Evolutionary conservation across 2,329 filamentous ascomycete genomes (phyloP).

Genomic region (Ophiocordyceps sinensis): DNA sequence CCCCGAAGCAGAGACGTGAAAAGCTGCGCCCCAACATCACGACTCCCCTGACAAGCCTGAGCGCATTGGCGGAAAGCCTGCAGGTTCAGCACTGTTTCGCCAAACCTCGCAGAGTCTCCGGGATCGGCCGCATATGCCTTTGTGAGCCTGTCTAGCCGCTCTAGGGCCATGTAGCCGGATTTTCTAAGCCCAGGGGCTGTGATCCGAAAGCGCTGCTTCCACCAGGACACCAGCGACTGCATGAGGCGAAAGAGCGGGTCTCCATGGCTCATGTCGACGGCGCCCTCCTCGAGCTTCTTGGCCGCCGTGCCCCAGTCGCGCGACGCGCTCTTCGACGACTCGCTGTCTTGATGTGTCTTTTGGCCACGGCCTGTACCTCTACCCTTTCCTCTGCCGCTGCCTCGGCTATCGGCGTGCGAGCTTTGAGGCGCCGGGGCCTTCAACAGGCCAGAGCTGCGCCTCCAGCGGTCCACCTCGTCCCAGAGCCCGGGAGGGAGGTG

Average conservation of each 20-base stretch:
- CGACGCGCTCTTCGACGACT: conserved; percentile 1
- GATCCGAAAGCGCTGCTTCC: conserved; percentile 71
- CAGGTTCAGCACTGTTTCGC: conserved; percentile 57
- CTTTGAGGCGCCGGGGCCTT: conserved; percentile 18
- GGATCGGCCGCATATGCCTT: conserved; percentile 52
- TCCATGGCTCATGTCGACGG: conserved; percentile 64
- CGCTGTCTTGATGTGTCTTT: conserved; percentile 18
- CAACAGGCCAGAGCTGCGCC: conserved; percentile 49
- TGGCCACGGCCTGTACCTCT: conserved; percentile 6
- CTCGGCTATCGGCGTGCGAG: conserved; percentile 10
- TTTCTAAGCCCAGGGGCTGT: conserved; percentile 75
- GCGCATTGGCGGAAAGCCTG: conserved; percentile 57
- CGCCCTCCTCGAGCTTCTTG: conserved; percentile 52
- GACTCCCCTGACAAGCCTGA: conserved; percentile 58
- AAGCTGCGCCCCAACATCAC: conserved; percentile 77
- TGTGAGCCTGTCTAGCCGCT: conserved; percentile 58
- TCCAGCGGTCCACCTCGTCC: conserved; percentile 62
- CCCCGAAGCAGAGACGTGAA: conserved; percentile 77
- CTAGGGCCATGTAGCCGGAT: conserved; percentile 71
- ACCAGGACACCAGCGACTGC: conserved; percentile 66
- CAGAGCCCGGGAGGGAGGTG: conserved; percentile 54
- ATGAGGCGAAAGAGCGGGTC: conserved; percentile 70
- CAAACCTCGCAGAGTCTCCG: conserved; percentile 50
- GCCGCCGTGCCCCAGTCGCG: conserved; percentile 60
- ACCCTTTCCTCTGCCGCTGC: conserved; percentile 17